Base-by-base conservation (phyloP, 2,329 filamentous ascomycete species). In the Stemphylium lycopersici region DNA sequence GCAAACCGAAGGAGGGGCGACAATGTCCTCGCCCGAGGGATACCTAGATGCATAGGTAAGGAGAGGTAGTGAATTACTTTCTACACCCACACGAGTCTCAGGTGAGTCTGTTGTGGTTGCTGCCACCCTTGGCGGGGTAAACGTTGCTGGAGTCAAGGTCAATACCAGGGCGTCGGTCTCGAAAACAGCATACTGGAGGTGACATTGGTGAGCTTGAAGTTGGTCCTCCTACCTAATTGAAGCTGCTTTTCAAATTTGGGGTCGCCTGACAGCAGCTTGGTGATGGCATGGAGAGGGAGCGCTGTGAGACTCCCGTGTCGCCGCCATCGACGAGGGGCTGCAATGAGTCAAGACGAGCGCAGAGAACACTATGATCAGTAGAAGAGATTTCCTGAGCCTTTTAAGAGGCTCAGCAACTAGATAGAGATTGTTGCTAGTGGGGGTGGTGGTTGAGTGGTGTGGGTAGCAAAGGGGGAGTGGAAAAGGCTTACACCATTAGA, bases 401-500 rank as follows among this genome's bases (percentile, higher is more conserved):
- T 26, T 16, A 13, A 38, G 16, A 32, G 12, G 6, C 15, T 16
- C 10, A 6, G 13, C 15, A 22, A 22, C 15, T 6, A 6, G 5
- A n/a, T 15, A 26, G 10, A 20, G 32, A 5, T 52, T 33, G 42
- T 34, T 47, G 20, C n/a, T 38, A 33, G 32, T 43, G 33, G 15
- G 41, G 31, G 22, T 39, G 36, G 40, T 47, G 48, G 22, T 38
- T 26, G 39, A 37, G 11, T 55, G 41, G 36, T 55, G 42, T 26
- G 29, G 36, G 45, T 36, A 31, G 41, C 33, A 16, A 37, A 38
- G 32, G 52, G 36, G 36, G 32, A 32, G 33, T 41, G 8, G 18
- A 44, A 40, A 48, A 29, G 22, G 16, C 37, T 50, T 11, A 31
- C 29, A 41, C 38, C 36, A 48, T 39, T n/a, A 44, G 31, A 44